Evolutionary conservation across 495 filamentous ascomycete genomes (phyloP), one percentile per base, ranked within the genome.

Genomic region (Podospora australis): DNA sequence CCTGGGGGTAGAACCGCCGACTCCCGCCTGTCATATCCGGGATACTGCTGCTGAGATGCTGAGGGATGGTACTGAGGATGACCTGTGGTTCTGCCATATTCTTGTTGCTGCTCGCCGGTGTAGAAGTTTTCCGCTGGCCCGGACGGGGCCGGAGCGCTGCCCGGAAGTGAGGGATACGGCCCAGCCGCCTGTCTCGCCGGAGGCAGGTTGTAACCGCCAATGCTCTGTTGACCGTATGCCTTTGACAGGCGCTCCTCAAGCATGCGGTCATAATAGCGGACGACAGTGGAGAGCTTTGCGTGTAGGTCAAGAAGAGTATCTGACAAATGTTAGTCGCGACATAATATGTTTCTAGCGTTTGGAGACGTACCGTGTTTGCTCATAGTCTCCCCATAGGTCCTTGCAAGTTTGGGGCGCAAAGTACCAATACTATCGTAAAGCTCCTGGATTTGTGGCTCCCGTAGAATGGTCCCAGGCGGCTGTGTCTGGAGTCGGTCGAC

Each of bases 181-280:
- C 68, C 77, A 0, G 82, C 71, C 24, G 78, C 68, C 50, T 83
- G 75, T 35, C 74, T 70, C 11, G 73, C 71, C 23, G 54, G 56
- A 5, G 73, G 71, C 14, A 75, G 63, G 49, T 62, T 68, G 51
- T 80, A 80, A 17, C 77, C 71, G 6, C 75, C 70, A 26, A 81
- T 70, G 34, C 68, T 80, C 53, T 90, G 87, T 56, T 95, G 88
- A 52, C 82, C 85, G 65, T 97, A 97, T 2, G 92, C 89, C 59
- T 83, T 92, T 2, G 89, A 92, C 7, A 98, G 73, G 11, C 92
- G 83, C 44, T 97, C 94, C 65, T 98, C 92, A 2, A 98, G 72
- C 94, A 98, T 97, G 16, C 88, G 82, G 62, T 98, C 94, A 60
- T 98, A 98, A 57, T 97, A 98, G n/a, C 92, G 82, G 17, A 98